Evolutionary conservation across 192 early-diverging fungal genomes (phyloP).

Genomic region (Coemansia sp.): DNA sequence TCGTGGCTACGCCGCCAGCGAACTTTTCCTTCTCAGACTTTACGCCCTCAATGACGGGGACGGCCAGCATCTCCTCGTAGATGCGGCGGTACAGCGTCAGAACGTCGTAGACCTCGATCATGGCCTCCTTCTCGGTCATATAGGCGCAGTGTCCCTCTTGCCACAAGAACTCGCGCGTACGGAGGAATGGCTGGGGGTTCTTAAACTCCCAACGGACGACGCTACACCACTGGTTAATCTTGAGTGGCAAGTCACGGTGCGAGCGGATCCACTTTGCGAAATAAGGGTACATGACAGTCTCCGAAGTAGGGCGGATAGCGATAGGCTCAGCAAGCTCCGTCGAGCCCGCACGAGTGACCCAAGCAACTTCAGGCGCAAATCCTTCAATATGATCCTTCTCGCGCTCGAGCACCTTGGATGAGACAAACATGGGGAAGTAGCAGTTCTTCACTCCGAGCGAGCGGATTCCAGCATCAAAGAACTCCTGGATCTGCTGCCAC

Average conservation of each 20-base stretch:
- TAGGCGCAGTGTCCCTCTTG: conserved; percentile 99
- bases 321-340: conserved; percentile 94
- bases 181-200: conserved; percentile 98
- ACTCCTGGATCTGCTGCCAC: conserved; percentile 96
- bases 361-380: conserved; percentile 99
- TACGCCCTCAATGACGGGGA: conserved; percentile 94
- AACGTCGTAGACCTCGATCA: conserved; percentile 84
- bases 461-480: conserved; percentile 89
- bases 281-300: conserved; percentile 99
- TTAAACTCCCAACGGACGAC: conserved; percentile 99
- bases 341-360: conserved; percentile 97
- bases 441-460: conserved; percentile 94
- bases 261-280: conserved; percentile 98
- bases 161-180: conserved; percentile 99
- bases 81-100: conserved; percentile 94
- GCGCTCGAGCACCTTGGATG: conserved; percentile 78
- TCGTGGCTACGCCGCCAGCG: conserved; percentile 96
- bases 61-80: conserved; percentile 95
- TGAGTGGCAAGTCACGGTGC: conserved; percentile 95
- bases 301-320: conserved; percentile 98
- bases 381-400: conserved; percentile 99
- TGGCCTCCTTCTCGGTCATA: conserved; percentile 86
- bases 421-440: conserved; percentile 99
- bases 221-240: conserved; percentile 99
- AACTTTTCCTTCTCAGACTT: conserved; percentile 99